These are phyloP conservation scores for Biscogniauxia sp. DNA, from an alignment of 2,329 filamentous ascomycete species.

Conservation along the genomic window DNA sequence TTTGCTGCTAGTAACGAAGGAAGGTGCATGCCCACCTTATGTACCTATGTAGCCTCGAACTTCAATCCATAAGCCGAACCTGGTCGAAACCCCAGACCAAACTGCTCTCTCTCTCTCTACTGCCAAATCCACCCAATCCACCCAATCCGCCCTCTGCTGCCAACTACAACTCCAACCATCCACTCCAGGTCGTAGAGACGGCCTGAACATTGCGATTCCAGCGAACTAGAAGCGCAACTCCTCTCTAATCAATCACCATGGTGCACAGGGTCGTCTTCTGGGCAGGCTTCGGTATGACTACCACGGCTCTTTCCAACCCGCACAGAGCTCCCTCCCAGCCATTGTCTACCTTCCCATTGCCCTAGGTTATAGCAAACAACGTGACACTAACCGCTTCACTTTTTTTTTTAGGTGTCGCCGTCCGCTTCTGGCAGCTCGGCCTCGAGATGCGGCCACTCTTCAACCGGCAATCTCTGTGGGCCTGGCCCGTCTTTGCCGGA, in stretches of 20 bases:
- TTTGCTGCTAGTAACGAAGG: not conserved
- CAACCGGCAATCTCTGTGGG: slow-evolving; percentile 79
- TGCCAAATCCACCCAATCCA: slow-evolving; percentile 9
- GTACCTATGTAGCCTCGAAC: slow-evolving; percentile 4
- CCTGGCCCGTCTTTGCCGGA: slow-evolving; percentile 83
- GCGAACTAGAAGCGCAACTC: slow-evolving; percentile 14
- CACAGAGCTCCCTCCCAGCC: not conserved
- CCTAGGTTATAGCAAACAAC: slow-evolving; percentile 2
- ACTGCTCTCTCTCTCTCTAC: slow-evolving; percentile 3
- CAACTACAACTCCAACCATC: too few relatives aligned
- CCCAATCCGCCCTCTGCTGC: not conserved
- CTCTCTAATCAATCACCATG: slow-evolving; percentile 42
- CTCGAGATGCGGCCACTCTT: slow-evolving; percentile 98
- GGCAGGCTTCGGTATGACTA: slow-evolving; percentile 80
- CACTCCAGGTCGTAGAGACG: not conserved
- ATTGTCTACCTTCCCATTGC: not conserved
- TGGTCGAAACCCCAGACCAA: slow-evolving; percentile 5
- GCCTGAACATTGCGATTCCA: slow-evolving; percentile 8
- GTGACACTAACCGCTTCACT: slow-evolving; percentile 18
- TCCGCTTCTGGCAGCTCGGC: slow-evolving; percentile 93
- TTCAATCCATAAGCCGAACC: slow-evolving; percentile 10
- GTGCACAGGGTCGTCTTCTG: slow-evolving; percentile 73
- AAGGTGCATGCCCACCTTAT: not conserved
- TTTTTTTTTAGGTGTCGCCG: slow-evolving; percentile 68
- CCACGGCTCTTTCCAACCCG: slow-evolving; percentile 14